Percentiles rank a stretch among this genome's conserved stretches.
phyloP scores from a whole-genome alignment of 2,329 filamentous ascomycete genomes.

The Diplodia scrobiculata region DNA sequence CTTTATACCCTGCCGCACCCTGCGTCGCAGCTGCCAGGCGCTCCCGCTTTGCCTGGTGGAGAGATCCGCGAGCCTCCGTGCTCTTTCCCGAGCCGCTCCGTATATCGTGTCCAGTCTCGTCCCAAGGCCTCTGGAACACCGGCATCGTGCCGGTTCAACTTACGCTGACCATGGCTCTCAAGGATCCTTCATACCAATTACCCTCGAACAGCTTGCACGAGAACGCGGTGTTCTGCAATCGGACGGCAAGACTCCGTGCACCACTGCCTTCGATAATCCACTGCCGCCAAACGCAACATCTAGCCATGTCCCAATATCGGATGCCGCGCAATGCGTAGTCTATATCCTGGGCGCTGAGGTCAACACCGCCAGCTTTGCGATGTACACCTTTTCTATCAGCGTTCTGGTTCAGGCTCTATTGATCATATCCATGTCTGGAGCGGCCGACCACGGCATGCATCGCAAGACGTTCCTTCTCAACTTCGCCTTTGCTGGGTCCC shows the following conservation, averaged over 20 bases:
- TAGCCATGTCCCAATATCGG: slow-evolving; percentile 31
- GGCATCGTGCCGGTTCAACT: background rate
- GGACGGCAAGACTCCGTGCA: slow-evolving; percentile 75
- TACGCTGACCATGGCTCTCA: slow-evolving; percentile 14
- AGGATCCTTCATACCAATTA: slow-evolving; percentile 94
- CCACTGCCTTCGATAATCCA: slow-evolving; percentile 45
- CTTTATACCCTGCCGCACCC: background rate
- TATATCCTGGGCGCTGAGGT: slow-evolving; percentile 79
- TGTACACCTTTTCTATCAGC: slow-evolving; percentile 96
- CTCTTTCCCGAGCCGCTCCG: background rate
- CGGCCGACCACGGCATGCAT: slow-evolving; percentile 86
- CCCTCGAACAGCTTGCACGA: slow-evolving; percentile 87
- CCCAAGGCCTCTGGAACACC: background rate
- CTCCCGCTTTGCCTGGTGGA: slow-evolving; percentile 3
- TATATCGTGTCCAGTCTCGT: background rate
- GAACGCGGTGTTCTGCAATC: slow-evolving; percentile 85
- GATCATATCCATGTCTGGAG: slow-evolving; percentile 94
- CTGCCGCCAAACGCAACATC: slow-evolving; percentile 32
- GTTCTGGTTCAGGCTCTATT: slow-evolving; percentile 85
- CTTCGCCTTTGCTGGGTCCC: slow-evolving; percentile 82
- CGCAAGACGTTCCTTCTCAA: slow-evolving; percentile 81
- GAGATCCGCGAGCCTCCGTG: background rate
- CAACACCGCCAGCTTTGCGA: slow-evolving; percentile 95
- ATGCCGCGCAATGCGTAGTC: slow-evolving; percentile 71
- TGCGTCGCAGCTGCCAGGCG: background rate